These are phyloP conservation scores for Bacidia gigantensis DNA, from an alignment of 495 filamentous ascomycete species.

Conservation along the genomic window DNA sequence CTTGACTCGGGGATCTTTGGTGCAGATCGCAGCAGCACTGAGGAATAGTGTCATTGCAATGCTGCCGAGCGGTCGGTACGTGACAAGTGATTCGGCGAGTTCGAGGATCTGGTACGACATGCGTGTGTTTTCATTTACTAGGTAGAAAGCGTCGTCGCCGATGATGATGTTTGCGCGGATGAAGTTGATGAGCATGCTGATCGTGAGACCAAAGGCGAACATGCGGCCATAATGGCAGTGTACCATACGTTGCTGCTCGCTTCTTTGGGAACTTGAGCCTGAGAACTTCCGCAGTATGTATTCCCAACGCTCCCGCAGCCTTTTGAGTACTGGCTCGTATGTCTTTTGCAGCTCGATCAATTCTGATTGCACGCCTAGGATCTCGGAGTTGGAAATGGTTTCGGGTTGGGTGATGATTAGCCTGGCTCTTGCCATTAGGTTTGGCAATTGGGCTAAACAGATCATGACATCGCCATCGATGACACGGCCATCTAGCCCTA, in stretches of 20 bases:
- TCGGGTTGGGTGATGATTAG: neutral
- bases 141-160: no score
- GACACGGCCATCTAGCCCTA: conserved; percentile 18
- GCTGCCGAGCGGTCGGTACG: neutral
- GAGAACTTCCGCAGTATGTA: neutral
- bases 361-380: neutral
- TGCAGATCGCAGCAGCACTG: neutral
- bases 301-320: neutral
- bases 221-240: neutral
- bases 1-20: neutral
- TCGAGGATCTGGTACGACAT: neutral
- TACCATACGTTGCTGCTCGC: no score
- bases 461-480: conserved; percentile 24
- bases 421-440: conserved; percentile 21
- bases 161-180: no score
- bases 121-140: neutral
- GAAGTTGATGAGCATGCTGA: neutral
- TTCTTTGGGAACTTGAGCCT: neutral
- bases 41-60: neutral
- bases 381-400: neutral
- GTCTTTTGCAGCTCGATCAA: neutral
- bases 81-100: neutral
- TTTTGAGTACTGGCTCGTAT: neutral
- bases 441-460: conserved; percentile 21
- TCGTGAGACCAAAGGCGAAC: neutral